phyloP scores from a whole-genome alignment of 2,329 filamentous ascomycete genomes.

The Emmonsiellopsis sp. region DNA sequence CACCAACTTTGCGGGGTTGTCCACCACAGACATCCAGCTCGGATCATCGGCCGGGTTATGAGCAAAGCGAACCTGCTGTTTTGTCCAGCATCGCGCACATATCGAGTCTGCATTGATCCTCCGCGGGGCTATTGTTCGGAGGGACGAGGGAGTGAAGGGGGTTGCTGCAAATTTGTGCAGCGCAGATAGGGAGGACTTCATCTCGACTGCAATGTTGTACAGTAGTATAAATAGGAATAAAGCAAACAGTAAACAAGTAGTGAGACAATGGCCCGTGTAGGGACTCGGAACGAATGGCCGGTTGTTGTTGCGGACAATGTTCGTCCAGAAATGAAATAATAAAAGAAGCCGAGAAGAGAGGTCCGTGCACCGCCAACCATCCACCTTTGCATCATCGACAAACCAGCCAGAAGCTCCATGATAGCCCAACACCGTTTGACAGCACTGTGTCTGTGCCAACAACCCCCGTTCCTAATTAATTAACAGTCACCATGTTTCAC shows the following conservation, averaged over 20 bases:
- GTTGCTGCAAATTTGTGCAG: constrained; percentile 4
- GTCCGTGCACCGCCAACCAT: constrained; percentile 4
- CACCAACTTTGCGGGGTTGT: constrained; percentile 74
- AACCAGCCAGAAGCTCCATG: neutral
- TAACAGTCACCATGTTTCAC: constrained; percentile 62
- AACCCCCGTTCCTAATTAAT: neutral
- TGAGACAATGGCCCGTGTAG: neutral
- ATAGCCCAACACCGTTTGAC: neutral
- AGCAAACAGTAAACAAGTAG: neutral
- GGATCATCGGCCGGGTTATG: constrained; percentile 62
- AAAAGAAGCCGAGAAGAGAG: neutral
- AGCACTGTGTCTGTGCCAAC: neutral
- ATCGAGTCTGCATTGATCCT: constrained; percentile 19
- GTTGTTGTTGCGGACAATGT: neutral
- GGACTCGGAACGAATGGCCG: neutral
- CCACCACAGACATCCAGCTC: constrained; percentile 74
- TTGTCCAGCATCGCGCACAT: constrained; percentile 25
- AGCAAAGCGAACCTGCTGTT: constrained; percentile 31
- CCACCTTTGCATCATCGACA: neutral
- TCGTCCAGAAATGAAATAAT: neutral
- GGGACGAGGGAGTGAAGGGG: neutral
- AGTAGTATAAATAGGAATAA: neutral
- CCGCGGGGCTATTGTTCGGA: neutral
- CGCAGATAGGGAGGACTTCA: constrained; percentile 1
- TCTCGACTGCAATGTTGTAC: neutral